A percentile compares a stretch with the other conserved stretches of the same genome.
Evolutionary conservation across 1,284 basidiomycete species (phyloP).

Genomic region (Puccinia polysora): DNA sequence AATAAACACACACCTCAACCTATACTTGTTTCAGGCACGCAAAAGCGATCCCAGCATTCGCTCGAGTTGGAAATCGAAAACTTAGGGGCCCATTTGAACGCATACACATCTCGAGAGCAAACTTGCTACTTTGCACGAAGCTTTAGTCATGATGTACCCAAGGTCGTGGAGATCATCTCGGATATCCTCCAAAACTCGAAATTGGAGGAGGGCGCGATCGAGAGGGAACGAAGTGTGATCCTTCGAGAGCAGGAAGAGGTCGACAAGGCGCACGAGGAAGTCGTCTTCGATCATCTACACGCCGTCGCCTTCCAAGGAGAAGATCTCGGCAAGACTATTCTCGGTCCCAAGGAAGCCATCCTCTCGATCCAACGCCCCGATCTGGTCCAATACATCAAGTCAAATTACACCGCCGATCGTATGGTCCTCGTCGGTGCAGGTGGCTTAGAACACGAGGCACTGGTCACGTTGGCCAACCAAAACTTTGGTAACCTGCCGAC

Average conservation of each 20-base stretch:
- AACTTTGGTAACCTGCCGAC: constrained; percentile 86
- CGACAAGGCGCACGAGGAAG: constrained; percentile 96
- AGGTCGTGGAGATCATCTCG: constrained; percentile 91
- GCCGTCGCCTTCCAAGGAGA: constrained; percentile 88
- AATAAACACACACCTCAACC: too few species aligned
- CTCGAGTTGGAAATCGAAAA: constrained; percentile 98
- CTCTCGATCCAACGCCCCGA: constrained; percentile 90
- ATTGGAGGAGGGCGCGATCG: constrained; percentile 80
- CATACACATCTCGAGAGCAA: constrained; percentile 97
- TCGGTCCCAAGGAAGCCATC: constrained; percentile 94
- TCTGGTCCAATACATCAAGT: constrained; percentile 85
- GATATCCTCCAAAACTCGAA: constrained; percentile 98
- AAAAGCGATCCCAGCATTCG: constrained; percentile 78
- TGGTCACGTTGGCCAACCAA: constrained; percentile 90
- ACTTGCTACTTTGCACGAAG: constrained; percentile 99
- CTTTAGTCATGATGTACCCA: constrained; percentile 90
- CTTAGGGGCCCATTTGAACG: constrained; percentile 94
- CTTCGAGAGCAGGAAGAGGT: constrained; percentile 98
- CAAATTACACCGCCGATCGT: constrained; percentile 96
- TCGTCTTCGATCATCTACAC: constrained; percentile 97
- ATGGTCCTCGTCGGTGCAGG: constrained; percentile 98
- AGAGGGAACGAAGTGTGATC: constrained; percentile 95
- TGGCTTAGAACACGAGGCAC: constrained; percentile 83
- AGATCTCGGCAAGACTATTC: constrained; percentile 92
- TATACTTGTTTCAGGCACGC: too few species aligned